A percentile compares a stretch with the other conserved stretches of the same genome.
Conservation (phyloP, 306 rosid species). For the Castanea mollissima region DNA sequence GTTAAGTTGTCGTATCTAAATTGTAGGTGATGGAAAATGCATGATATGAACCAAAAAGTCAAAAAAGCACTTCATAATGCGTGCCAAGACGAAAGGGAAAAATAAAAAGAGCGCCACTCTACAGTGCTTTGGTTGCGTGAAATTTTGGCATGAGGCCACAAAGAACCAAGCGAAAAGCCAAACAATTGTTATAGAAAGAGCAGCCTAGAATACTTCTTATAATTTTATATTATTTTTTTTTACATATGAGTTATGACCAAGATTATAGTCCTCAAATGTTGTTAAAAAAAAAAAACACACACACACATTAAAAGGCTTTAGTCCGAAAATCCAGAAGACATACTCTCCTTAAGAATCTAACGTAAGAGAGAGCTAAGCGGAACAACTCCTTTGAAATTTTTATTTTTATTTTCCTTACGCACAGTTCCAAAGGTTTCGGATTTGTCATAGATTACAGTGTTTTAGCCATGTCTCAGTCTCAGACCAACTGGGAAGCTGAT, state of each 20-base stretch:
- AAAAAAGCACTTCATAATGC: not conserved
- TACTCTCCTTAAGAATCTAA: not conserved
- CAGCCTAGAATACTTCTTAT: not conserved
- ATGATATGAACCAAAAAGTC: not conserved
- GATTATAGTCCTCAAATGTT: not conserved
- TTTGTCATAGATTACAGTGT: not conserved
- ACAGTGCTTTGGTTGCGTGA: not conserved
- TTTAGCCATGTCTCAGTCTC: slow-evolving; percentile 54
- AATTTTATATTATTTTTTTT: not conserved
- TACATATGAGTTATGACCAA: not conserved
- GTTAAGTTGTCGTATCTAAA: not conserved
- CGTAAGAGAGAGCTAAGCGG: not conserved
- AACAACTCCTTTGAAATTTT: not conserved
- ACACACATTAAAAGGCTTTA: not conserved
- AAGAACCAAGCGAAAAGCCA: not conserved
- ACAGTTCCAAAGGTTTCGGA: not conserved
- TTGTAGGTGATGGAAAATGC: not conserved
- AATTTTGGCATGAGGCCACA: not conserved
- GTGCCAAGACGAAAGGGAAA: not conserved
- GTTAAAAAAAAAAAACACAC: no score
- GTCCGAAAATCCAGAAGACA: not conserved
- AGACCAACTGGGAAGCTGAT: slow-evolving; percentile 54
- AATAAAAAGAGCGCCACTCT: not conserved
- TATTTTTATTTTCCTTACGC: not conserved
- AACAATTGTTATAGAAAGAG: not conserved